Evolutionary conservation across 768 basidiomycete species (phyloP), one percentile per base, ranked within the genome.

Genomic region (Pholiota conissans): DNA sequence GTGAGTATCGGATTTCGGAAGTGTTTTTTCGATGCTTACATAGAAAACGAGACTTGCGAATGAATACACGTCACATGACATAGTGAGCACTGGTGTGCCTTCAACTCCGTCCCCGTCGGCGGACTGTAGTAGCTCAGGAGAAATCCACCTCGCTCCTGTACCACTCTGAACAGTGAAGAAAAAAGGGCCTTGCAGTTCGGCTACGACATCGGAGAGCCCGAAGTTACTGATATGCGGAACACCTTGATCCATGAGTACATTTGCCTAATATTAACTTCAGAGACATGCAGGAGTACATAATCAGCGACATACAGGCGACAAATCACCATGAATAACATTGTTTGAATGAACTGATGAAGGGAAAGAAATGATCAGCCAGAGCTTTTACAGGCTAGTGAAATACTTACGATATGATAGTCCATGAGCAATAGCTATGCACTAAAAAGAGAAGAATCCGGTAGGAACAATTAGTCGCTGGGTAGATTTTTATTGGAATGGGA

Each of bases 221-320:
- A 75, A 75, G 62, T 76, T 76, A n/a, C 68, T 69, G 11, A 77
- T 62, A 48, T 67, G 68, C 0, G 72, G 72, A 22, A 66, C 65
- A 3, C 67, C 61, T 11, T 20, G 5, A 54, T 75, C 65, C 49
- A 76, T 70, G 22, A 30, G 37, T 11, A 22, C 10, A 37, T 37
- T 20, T 5, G 45, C 18, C 34, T 16, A 32, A 48, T 35, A 14
- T 42, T 20, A 3, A 14, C 30, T 2, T 1, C 28, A 22, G 18
- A 16, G 22, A 13, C 7, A 24, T 5, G 8, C 10, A 1, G 14
- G 46, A 37, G 20, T n/a, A 49, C 30, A 32, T 6, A 32, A 6
- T 27, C 5, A 20, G 28, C 14, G 9, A 24, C 58, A 8, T 16
- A 59, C 58, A 11, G 58, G 53, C 2, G 58, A 54, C 5, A 59